Percentiles rank a stretch among this genome's conserved stretches.
These are phyloP conservation scores for Pleurotus ostreatus DNA, from an alignment of 768 basidiomycete species.

Conservation along the genomic window DNA sequence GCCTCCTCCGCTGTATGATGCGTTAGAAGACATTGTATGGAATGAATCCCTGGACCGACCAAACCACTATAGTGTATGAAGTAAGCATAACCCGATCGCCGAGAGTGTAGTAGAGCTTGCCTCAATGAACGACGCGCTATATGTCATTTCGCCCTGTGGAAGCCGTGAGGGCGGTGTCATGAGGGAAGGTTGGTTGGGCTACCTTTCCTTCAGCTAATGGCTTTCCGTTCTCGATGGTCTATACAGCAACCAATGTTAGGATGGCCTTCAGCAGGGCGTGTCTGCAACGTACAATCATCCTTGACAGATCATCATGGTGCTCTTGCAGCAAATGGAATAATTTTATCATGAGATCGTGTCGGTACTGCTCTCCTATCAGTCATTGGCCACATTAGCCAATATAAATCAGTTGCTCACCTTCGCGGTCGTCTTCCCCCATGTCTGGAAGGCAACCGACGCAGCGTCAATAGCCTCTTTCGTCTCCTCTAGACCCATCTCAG, in stretches of 20 bases:
- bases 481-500: conserved; percentile 86
- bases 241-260: conserved; percentile 22
- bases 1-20: conserved; percentile 76
- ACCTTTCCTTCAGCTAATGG: conserved; percentile 81
- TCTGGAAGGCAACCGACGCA: conserved; percentile 74
- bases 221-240: conserved; percentile 98
- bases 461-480: conserved; percentile 82
- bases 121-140: conserved; percentile 84
- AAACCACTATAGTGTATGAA: conserved; percentile 60
- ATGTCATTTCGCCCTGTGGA: conserved; percentile 71
- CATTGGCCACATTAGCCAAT: neutral
- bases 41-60: conserved; percentile 39
- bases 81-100: neutral
- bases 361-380: conserved; percentile 39
- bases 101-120: conserved; percentile 29
- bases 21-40: conserved; percentile 5
- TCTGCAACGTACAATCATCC: conserved; percentile 66
- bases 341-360: conserved; percentile 82
- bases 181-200: neutral
- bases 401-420: conserved; percentile 49
- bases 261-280: neutral
- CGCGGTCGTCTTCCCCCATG: conserved; percentile 85
- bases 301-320: conserved; percentile 81
- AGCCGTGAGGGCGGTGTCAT: conserved; percentile 1
- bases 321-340: conserved; percentile 77